These are phyloP conservation scores for Straminergon stramineum DNA, from an alignment of 225 moss, liverwort and hornwort genomes.

Conservation along the genomic window DNA sequence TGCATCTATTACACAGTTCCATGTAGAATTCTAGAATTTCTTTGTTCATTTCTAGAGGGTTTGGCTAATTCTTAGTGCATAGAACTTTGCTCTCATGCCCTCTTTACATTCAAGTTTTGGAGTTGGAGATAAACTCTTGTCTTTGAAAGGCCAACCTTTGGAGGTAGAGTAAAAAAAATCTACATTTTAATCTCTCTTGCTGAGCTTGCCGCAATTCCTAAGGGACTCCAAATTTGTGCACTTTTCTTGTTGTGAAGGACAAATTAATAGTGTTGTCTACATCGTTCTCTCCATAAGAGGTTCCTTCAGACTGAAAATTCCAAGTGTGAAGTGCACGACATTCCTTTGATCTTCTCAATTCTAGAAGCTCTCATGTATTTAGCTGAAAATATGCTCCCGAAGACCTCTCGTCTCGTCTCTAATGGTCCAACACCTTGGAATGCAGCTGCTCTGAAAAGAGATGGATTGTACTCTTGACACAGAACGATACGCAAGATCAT, in stretches of 20 bases:
- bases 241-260: not conserved
- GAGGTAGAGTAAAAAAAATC: not conserved
- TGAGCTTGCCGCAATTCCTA: not conserved
- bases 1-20: not conserved
- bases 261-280: too few species aligned
- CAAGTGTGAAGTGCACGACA: not conserved
- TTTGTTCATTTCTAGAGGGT: fast-evolving
- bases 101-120: not conserved
- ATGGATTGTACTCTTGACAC: not conserved
- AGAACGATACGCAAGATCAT: not conserved
- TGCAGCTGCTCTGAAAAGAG: not conserved
- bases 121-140: not conserved
- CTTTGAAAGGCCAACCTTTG: not conserved
- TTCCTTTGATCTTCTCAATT: not conserved
- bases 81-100: not conserved
- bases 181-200: not conserved
- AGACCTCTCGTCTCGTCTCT: not conserved
- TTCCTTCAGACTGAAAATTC: too few species aligned
- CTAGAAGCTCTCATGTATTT: not conserved
- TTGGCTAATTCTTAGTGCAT: not conserved
- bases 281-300: too few species aligned
- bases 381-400: not conserved
- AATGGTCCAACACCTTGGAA: not conserved
- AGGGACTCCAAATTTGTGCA: not conserved
- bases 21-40: fast-evolving